A percentile compares a stretch with the other conserved stretches of the same genome.
phyloP scores from a whole-genome alignment of 2,329 filamentous ascomycete species.

The Ophiocordyceps camponoti-rufipedis region DNA sequence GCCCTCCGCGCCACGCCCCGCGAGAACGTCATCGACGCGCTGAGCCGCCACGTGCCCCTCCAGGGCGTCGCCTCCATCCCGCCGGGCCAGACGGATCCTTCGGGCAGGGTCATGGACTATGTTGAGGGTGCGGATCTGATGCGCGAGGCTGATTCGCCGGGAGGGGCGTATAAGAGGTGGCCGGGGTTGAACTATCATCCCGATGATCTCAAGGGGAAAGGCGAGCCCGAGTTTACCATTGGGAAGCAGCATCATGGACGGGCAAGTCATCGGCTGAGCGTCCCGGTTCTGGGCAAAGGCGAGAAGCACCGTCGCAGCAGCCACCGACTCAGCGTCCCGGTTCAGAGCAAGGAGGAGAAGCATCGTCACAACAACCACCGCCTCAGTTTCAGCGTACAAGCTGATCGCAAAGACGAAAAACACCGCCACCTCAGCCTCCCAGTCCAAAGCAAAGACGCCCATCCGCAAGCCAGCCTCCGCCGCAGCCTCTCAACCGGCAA shows the following conservation, averaged over 20 bases:
- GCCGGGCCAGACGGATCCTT: conserved; percentile 47
- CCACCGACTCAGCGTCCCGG: conserved; percentile 7
- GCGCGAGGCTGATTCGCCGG: conserved; percentile 47
- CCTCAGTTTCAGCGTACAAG: too few relatives aligned
- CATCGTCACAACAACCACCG: too few relatives aligned
- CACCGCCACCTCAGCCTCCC: too few relatives aligned
- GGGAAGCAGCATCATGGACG: conserved; percentile 4
- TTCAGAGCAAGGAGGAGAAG: too few relatives aligned
- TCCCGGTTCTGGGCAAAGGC: too few relatives aligned
- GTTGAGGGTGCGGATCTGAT: conserved; percentile 77
- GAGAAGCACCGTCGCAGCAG: conserved; percentile 6
- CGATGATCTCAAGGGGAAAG: conserved; percentile 67
- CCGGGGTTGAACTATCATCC: conserved; percentile 54
- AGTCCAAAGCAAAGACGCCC: too few relatives aligned
- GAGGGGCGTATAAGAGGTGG: conserved; percentile 64
- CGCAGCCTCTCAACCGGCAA: too few relatives aligned
- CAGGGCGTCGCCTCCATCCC: conserved; percentile 67
- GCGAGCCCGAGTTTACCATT: conserved; percentile 54
- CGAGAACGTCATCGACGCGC: conserved; percentile 58
- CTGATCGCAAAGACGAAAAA: too few relatives aligned
- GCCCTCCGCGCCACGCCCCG: conserved; percentile 64
- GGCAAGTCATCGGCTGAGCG: conserved; percentile 10
- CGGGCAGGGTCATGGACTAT: conserved; percentile 58
- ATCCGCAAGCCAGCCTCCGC: too few relatives aligned
- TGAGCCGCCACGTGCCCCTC: conserved; percentile 57